A percentile compares a stretch with the other conserved stretches of the same genome.
phyloP scores from a whole-genome alignment of 495 filamentous ascomycete genomes.

The Aspergillus diversus region DNA sequence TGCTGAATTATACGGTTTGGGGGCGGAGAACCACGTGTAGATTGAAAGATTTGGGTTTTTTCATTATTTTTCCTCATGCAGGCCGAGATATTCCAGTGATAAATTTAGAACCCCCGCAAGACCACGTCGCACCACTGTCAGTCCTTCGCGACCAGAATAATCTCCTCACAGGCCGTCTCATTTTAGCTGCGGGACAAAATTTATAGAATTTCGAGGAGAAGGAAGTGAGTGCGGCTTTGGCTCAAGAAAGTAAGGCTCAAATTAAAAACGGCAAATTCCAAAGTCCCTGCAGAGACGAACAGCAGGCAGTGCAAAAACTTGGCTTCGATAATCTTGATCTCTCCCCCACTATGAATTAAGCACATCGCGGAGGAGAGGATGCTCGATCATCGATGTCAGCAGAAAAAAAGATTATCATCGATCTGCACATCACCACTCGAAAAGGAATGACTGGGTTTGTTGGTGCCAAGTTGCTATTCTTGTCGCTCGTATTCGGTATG shows the following conservation, averaged over 20 bases:
- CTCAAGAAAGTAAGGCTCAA: not conserved
- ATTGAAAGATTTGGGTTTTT: too few relatives aligned
- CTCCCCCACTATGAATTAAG: not conserved
- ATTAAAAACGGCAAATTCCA: not conserved
- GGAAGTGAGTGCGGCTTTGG: too few relatives aligned
- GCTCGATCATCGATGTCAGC: too few relatives aligned
- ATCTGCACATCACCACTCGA: too few relatives aligned
- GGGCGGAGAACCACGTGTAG: not conserved
- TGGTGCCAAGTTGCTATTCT: not conserved
- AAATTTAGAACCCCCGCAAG: constrained; percentile 7
- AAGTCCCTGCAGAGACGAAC: not conserved
- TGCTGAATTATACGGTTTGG: not conserved
- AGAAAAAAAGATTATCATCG: too few relatives aligned
- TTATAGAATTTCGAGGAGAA: too few relatives aligned
- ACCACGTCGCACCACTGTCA: not conserved
- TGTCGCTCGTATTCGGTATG: constrained; percentile 5
- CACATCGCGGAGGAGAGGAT: too few relatives aligned
- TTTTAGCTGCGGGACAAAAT: not conserved
- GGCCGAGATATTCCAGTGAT: not conserved
- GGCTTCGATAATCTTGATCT: not conserved
- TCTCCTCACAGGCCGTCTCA: not conserved
- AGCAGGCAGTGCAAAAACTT: not conserved
- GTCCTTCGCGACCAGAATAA: not conserved
- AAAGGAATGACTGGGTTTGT: not conserved
- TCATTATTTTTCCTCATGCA: too few relatives aligned